Evolutionary conservation across 257 asterid genomes (phyloP), one percentile per base, ranked within the genome.

Genomic region (Solanum pinnatisectum): DNA sequence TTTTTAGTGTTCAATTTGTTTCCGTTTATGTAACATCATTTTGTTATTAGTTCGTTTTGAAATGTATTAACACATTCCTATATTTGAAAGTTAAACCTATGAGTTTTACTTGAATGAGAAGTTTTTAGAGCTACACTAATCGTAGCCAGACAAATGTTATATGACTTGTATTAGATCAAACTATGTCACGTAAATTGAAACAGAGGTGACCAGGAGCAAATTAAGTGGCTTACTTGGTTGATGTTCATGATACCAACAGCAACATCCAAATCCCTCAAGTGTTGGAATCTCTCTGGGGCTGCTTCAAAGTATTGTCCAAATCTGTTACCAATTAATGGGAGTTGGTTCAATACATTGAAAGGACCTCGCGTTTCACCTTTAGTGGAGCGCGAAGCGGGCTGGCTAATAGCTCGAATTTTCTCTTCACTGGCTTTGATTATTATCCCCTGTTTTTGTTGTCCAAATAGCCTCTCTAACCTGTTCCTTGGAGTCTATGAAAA

Each of bases 211-310:
- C 15, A 0, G 0, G 5, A 4, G 5, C 4, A 4, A 72, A 32
- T 67, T 67, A 25, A 68, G 27, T 33, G 79, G 84, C 88, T 86
- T 84, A 93, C 93, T 87, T 84, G 88, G 49, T 68, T 88, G 88
- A 93, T 92, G 90, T 90, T 90, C 94, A 92, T 84, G 91, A 88
- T 79, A 8, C 89, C 90, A 46, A 91, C 90, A 1, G 93, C 87
- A 2, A 85, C 83, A 84, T 87, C 91, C 36, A 89, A 39, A 77
- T 90, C 89, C 77, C 32, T 86, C 20, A 93, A 79, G 70, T 91
- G 96, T n/a, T 89, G 68, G 9, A 70, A 79, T 27, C 84, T 88
- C 10, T 87, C 83, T 0, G 93, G 92, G 18, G 90, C 32, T 5
- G 92, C 94, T 86, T 83, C 92, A 63, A 84, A 86, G 60, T 46